Conservation (phyloP, 306 rosid species). For the apple (Malus domestica) region DNA sequence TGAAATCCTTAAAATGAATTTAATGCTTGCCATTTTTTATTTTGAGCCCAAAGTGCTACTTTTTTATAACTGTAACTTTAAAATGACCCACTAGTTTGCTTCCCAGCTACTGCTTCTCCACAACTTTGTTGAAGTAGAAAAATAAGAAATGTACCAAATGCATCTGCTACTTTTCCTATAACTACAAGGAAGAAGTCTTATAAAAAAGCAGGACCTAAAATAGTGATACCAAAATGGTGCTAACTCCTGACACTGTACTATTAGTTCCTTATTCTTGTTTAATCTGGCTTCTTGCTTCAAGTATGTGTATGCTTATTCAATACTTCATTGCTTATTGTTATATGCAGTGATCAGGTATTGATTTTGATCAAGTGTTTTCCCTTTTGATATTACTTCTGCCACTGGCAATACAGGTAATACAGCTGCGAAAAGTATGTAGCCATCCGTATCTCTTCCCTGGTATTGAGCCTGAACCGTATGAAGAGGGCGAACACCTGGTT, state of each 20-base stretch:
- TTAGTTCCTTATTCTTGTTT: too few species aligned
- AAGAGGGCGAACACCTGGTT: constrained; percentile 94
- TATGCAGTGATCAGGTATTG: not conserved
- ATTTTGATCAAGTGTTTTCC: constrained; percentile 2
- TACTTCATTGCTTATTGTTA: not conserved
- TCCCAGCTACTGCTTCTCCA: not conserved
- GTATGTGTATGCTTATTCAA: not conserved
- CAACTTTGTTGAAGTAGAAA: not conserved
- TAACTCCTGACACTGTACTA: too few species aligned
- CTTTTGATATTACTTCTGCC: constrained; percentile 12
- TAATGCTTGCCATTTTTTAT: not conserved
- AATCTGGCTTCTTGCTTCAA: not conserved
- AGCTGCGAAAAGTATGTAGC: constrained; percentile 84
- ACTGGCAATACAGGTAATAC: constrained; percentile 55
- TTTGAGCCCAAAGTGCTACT: not conserved
- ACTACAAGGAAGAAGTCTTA: not conserved
- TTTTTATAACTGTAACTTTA: not conserved
- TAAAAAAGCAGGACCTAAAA: not conserved
- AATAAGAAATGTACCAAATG: not conserved
- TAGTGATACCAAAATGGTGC: not conserved
- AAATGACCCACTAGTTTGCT: not conserved
- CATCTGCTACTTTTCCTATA: not conserved
- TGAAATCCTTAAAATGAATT: not conserved
- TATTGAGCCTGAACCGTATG: constrained; percentile 95
- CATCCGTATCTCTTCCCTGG: constrained; percentile 96